phyloP scores from a whole-genome alignment of 2,329 filamentous ascomycete genomes.

The Ophiocordyceps robertsii region DNA sequence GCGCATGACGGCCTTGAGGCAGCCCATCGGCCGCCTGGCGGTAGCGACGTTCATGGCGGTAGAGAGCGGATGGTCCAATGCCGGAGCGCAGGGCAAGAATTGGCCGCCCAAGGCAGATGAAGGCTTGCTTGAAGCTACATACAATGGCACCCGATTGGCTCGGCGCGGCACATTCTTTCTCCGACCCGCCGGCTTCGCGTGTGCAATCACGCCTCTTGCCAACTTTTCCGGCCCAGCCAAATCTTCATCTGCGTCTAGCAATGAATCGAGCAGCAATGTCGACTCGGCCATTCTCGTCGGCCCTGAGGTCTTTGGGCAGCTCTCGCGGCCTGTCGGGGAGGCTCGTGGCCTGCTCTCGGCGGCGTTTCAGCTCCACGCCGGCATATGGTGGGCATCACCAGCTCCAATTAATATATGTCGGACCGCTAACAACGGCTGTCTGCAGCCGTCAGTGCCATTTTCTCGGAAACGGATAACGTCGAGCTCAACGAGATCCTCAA shows the following conservation, averaged over 20 bases:
- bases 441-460: slow-evolving; percentile 25
- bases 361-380: slow-evolving; percentile 18
- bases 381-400: slow-evolving; percentile 11
- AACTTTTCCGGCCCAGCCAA: not conserved
- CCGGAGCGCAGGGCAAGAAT: not conserved
- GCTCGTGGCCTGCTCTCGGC: not conserved
- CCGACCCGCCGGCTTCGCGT: slow-evolving; percentile 9
- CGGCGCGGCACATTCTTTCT: slow-evolving; percentile 14
- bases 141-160: not conserved
- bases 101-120: not conserved
- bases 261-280: slow-evolving; percentile 4
- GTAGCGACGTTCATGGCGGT: slow-evolving; percentile 47
- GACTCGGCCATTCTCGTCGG: slow-evolving; percentile 10
- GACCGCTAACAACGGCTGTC: slow-evolving; percentile 4
- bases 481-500: slow-evolving; percentile 40
- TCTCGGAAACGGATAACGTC: slow-evolving; percentile 35
- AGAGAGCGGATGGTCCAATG: not conserved
- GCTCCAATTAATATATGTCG: not conserved
- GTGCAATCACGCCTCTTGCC: not conserved
- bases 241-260: not conserved
- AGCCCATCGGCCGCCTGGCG: slow-evolving; percentile 53
- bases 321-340: slow-evolving; percentile 1
- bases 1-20: slow-evolving; percentile 52
- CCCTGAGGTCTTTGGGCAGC: slow-evolving; percentile 11
- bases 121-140: slow-evolving; percentile 2